Evolutionary conservation across 768 basidiomycete genomes (phyloP), one percentile per base, ranked within the genome.

Genomic region (Tremella mesenterica): DNA sequence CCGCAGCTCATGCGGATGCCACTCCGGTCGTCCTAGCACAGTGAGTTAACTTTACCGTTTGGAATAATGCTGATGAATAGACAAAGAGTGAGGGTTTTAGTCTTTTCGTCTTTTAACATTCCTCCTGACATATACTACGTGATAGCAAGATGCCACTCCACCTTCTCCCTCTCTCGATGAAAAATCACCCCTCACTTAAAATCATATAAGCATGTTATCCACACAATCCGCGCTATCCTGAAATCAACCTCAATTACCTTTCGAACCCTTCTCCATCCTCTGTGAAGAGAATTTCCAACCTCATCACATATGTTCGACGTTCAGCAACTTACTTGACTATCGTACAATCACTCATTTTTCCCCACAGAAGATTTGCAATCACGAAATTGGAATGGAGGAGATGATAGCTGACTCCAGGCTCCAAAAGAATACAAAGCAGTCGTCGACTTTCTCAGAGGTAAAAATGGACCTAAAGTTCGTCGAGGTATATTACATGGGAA

Each of bases 401-500:
- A 13, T 45, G 44, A 48, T 21, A 1, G 26, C 44, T 48, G n/a
- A n/a, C n/a, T 23, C 7, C 48, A 73, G 72, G 89, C 91, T 14
- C 81, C 89, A 12, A 79, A 82, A 43, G 85, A 92, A 48, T 76
- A 88, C 47, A 83, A 83, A 63, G 85, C 83, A 65, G 83, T 91
- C 45, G 87, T 87, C 50, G 81, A 86, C 60, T 99, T 87, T 68
- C 77, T 99, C 46, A 83, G 95, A 41, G 84, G 86, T 60, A 84
- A 83, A 65, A 79, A 88, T 13, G 88, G 88, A 1, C 82, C 96
- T 64, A 96, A 95, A 77, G 80, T 84, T 50, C 80, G 88, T 59
- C 84, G 85, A 9, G 95, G 95, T 20, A 85, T 91, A 8, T 76
- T 96, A 66, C 88, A 88, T 63, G 93, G 93, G 21, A 95, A 93